Evolutionary conservation across 1,139 yeast genomes (phyloP).

Genomic region (Blastobotrys apis): DNA sequence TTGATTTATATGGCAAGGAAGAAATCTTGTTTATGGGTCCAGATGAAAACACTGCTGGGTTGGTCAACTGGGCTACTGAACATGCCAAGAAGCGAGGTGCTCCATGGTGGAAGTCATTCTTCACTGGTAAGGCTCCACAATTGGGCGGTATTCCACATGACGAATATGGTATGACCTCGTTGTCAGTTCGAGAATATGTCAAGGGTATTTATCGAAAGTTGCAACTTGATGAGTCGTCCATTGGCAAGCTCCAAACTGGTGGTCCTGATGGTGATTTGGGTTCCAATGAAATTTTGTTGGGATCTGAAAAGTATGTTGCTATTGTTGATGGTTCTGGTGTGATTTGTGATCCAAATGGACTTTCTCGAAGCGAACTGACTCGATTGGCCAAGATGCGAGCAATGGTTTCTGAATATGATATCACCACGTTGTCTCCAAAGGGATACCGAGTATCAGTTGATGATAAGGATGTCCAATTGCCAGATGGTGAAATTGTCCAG

Average conservation of each 20-base stretch:
- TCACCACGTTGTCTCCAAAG: conserved; percentile 56
- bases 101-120: conserved; percentile 98
- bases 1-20: conserved; percentile 75
- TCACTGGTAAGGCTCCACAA: conserved; percentile 89
- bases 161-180: conserved; percentile 95
- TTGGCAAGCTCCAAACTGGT: conserved; percentile 90
- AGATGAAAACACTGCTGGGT: conserved; percentile 95
- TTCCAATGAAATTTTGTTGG: conserved; percentile 84
- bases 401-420: conserved; percentile 71
- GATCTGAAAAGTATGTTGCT: conserved; percentile 81
- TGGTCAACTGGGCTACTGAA: conserved; percentile 97
- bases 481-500: conserved; percentile 68
- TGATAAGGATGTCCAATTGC: conserved; percentile 73
- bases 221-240: conserved; percentile 51
- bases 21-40: conserved; percentile 97
- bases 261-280: conserved; percentile 99
- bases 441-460: conserved; percentile 87
- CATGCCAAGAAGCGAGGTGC: conserved; percentile 94
- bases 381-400: conserved; percentile 75
- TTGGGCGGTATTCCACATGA: conserved; percentile 99
- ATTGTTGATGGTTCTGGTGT: conserved; percentile 96
- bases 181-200: conserved; percentile 90
- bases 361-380: conserved; percentile 71
- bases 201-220: conserved; percentile 82
- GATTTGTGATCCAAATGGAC: conserved; percentile 83